Percentiles rank a stretch among this genome's conserved stretches.
Evolutionary conservation across 2,329 filamentous ascomycete species (phyloP).

Genomic region (Epichloe elymi): DNA sequence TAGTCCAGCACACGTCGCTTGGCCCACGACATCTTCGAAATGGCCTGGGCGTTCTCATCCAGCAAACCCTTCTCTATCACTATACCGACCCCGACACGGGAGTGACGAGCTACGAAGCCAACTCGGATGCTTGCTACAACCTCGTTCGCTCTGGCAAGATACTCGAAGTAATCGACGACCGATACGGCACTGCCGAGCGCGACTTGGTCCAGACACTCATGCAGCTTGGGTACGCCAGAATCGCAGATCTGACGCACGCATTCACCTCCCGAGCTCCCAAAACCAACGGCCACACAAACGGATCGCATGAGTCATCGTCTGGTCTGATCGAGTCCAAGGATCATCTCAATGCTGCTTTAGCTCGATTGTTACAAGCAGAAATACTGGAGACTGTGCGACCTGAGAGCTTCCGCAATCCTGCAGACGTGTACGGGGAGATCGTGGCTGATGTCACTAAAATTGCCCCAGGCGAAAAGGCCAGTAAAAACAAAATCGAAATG

Average conservation of each 20-base stretch:
- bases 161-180: conserved; percentile 57
- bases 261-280: conserved; percentile 32
- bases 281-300: conserved; percentile 22
- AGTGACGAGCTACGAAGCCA: conserved; percentile 69
- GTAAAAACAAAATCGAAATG: conserved; percentile 53
- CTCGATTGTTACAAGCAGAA: conserved; percentile 47
- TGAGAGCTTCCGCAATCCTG: conserved; percentile 44
- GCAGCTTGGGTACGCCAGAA: conserved; percentile 61
- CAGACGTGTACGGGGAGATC: conserved; percentile 48
- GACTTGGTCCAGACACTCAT: conserved; percentile 64
- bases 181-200: conserved; percentile 62
- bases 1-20: conserved; percentile 61
- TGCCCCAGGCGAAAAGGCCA: conserved; percentile 26
- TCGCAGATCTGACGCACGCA: conserved; percentile 55
- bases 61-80: conserved; percentile 76
- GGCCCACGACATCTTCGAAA: conserved; percentile 64
- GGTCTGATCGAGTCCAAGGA: conserved; percentile 30
- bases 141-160: conserved; percentile 73
- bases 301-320: conserved; percentile 17
- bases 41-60: conserved; percentile 71
- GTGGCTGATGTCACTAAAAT: conserved; percentile 47
- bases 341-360: conserved; percentile 37
- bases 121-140: conserved; percentile 67
- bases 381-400: conserved; percentile 51
- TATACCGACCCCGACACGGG: conserved; percentile 49